Evolutionary conservation across 495 filamentous ascomycete genomes (phyloP).

Genomic region (Daldinia vernicosa): DNA sequence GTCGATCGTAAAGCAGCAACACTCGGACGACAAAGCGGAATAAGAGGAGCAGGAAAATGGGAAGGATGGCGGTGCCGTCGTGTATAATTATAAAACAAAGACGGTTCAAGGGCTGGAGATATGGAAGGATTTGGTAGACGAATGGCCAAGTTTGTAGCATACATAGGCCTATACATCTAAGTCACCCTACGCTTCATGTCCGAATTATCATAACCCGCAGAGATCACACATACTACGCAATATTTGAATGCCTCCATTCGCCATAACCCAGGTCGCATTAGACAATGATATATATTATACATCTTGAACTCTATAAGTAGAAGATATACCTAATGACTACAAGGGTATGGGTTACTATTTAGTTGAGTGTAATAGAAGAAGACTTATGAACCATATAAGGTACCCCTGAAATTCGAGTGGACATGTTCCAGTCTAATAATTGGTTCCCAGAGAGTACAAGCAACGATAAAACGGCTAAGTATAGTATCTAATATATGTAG

Average conservation of each 20-base stretch:
- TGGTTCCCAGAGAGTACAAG: background rate
- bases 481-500: background rate
- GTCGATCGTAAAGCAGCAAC: constrained; percentile 17
- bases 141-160: background rate
- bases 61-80: background rate
- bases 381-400: too few relatives aligned
- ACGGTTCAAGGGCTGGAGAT: background rate
- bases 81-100: constrained; percentile 8
- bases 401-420: too few relatives aligned
- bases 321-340: too few relatives aligned
- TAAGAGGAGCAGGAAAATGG: background rate
- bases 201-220: background rate
- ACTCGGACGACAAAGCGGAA: constrained; percentile 24
- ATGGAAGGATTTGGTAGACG: background rate
- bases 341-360: too few relatives aligned
- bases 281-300: background rate
- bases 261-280: background rate
- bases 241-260: background rate
- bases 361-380: too few relatives aligned
- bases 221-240: background rate
- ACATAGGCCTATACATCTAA: background rate
- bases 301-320: background rate
- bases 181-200: background rate
- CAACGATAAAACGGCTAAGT: background rate
- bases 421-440: too few relatives aligned